Percentiles rank a stretch among this genome's conserved stretches.
These are phyloP conservation scores for Thalassiosira livingstoniorum DNA, from an alignment of 352 stramenopile species.

Conservation along the genomic window DNA sequence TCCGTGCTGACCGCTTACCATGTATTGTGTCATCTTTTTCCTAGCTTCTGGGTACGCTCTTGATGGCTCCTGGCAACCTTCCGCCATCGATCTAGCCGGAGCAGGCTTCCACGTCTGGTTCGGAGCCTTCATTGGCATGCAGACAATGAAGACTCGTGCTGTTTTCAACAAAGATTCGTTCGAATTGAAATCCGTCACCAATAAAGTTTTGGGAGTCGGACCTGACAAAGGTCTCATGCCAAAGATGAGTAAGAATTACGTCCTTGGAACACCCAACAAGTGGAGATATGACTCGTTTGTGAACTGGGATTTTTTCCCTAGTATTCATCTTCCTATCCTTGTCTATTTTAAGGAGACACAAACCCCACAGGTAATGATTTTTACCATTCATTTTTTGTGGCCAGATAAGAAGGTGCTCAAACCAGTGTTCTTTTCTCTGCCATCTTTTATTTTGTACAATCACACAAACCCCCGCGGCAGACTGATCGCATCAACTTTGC, in stretches of 20 bases:
- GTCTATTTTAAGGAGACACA: slow-evolving; percentile 55
- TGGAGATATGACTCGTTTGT: slow-evolving; percentile 64
- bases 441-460: too few relatives aligned
- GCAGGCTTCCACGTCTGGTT: slow-evolving; percentile 75
- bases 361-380: slow-evolving; percentile 38
- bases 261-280: slow-evolving; percentile 74
- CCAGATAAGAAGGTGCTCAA: too few relatives aligned
- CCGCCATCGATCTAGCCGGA: slow-evolving; percentile 49
- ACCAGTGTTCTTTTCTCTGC: too few relatives aligned
- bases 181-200: slow-evolving; percentile 73
- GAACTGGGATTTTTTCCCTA: slow-evolving; percentile 73
- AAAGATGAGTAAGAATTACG: slow-evolving; percentile 77
- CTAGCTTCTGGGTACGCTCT: too few relatives aligned
- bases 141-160: slow-evolving; percentile 71
- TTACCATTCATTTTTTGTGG: background rate
- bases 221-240: slow-evolving; percentile 60
- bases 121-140: slow-evolving; percentile 71
- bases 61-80: too few relatives aligned
- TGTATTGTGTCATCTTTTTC: background rate
- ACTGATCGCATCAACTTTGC: too few relatives aligned
- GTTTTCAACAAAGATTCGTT: slow-evolving; percentile 78
- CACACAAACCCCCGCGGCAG: too few relatives aligned
- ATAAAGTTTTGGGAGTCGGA: slow-evolving; percentile 59
- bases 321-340: slow-evolving; percentile 76
- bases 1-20: background rate